Percentiles rank a stretch among this genome's conserved stretches.
Conservation (phyloP, 306 rosid species). For the Prunus fruticosa region DNA sequence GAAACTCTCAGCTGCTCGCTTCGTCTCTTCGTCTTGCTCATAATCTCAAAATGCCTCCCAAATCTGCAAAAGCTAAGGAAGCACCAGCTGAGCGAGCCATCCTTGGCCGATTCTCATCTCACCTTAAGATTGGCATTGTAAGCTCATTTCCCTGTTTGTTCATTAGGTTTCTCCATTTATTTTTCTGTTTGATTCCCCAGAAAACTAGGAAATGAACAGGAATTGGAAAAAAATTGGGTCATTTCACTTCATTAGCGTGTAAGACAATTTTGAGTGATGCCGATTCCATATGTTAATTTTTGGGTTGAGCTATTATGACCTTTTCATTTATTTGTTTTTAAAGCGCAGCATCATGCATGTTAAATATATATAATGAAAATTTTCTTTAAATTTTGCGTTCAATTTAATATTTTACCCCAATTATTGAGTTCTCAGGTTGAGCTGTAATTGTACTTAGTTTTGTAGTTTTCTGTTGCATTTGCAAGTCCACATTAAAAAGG, state of each 20-base stretch:
- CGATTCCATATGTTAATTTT: background rate
- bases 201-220: background rate
- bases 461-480: background rate
- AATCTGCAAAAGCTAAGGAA: constrained; percentile 82
- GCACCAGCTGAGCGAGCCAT: constrained; percentile 78
- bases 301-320: background rate
- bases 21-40: background rate
- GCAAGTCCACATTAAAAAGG: background rate
- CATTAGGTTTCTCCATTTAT: background rate
- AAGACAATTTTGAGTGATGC: no score
- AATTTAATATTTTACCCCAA: background rate
- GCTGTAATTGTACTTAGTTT: background rate
- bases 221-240: background rate
- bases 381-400: background rate
- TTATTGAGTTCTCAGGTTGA: background rate
- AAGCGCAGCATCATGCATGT: background rate
- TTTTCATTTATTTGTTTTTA: background rate
- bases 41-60: constrained; percentile 69
- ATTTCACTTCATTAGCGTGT: background rate
- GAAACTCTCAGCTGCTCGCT: background rate
- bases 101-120: constrained; percentile 91
- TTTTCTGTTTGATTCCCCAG: background rate
- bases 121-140: constrained; percentile 93
- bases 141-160: background rate
- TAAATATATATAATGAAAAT: background rate